Base-by-base conservation (phyloP, 345 rosid genomes). In the Ricinus communis region DNA sequence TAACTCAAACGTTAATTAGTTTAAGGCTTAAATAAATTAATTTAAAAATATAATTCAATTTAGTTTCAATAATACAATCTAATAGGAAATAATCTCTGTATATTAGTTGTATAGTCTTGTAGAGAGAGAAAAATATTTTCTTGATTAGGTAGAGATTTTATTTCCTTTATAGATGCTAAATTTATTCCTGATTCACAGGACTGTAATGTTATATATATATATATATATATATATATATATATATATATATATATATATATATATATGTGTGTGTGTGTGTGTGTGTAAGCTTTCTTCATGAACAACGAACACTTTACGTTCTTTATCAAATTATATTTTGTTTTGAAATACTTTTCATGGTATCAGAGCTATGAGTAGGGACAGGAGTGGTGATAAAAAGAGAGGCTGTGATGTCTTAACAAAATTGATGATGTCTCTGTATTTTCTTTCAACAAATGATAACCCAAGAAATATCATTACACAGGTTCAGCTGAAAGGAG, bases 401-500 rank as follows among this genome's bases (percentile, higher is more conserved):
- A 12, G 9, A 12, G 49, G 5, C 49, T 2, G 9, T 45, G 49
- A 45, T 45, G 49, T 12, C 49, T 45, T 14, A 45, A 14, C 52
- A 1, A 47, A 47, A 47, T 47, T 15, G 19, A 47, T 47, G 19
- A 47, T 47, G 19, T 47, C 11, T 47, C 19, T 19, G 14, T 47
- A 47, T 19, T 47, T 47, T 14, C 52, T 47, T 15, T 47, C 52
- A 4, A 14, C 52, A 4, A 59, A 31, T 33, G 63, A 54, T n/a
- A 59, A 28, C 6, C 61, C 62, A 22, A 0, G 14, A 52, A 52
- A 31, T 59, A 18, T 27, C 13, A 49, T 60, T 27, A 59, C 71
- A 30, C 0, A 50, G 4, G 71, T 67, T 22, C 52, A 0, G 16
- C 21, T 69, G 40, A 74, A 67, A 16, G 67, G 73, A 8, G 67